Percentiles rank a stretch among this genome's conserved stretches.
Conservation (phyloP, 2,329 filamentous ascomycete species). For the Paramyrothecium sp. region DNA sequence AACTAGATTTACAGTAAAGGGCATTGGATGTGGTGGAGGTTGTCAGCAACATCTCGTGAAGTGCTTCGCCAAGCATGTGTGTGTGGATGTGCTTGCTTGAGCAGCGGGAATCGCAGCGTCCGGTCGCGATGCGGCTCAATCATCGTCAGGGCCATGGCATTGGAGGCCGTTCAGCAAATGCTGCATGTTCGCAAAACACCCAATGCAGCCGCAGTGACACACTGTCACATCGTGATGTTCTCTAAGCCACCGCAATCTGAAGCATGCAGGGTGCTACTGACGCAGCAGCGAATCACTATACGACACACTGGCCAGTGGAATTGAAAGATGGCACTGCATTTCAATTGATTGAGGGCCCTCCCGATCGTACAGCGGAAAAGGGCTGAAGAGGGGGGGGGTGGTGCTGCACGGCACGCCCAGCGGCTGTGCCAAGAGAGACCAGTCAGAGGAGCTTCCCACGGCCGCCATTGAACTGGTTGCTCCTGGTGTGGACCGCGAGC, state of each 20-base stretch:
- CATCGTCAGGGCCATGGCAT: not conserved
- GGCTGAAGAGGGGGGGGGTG: not conserved
- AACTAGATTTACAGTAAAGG: too few relatives aligned
- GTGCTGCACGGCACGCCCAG: not conserved
- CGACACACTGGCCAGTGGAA: not conserved
- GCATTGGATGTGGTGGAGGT: too few relatives aligned
- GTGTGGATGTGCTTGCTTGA: too few relatives aligned
- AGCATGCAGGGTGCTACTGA: not conserved
- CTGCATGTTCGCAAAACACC: too few relatives aligned
- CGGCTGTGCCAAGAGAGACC: not conserved
- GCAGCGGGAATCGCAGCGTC: too few relatives aligned
- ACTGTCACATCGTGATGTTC: not conserved
- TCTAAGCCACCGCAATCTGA: not conserved
- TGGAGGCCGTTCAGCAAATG: not conserved
- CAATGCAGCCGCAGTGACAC: too few relatives aligned
- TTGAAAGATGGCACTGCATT: not conserved
- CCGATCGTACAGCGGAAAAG: not conserved
- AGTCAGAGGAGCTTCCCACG: not conserved
- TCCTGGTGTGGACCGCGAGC: not conserved
- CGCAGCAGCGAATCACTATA: not conserved
- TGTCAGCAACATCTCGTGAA: too few relatives aligned
- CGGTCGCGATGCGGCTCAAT: too few relatives aligned
- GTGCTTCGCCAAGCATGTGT: too few relatives aligned
- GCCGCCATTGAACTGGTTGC: not conserved
- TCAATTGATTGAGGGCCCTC: not conserved